Percentiles rank a stretch among this genome's conserved stretches.
These are phyloP conservation scores for Mallotus nudiflorus DNA, from an alignment of 345 rosid genomes.

Conservation along the genomic window DNA sequence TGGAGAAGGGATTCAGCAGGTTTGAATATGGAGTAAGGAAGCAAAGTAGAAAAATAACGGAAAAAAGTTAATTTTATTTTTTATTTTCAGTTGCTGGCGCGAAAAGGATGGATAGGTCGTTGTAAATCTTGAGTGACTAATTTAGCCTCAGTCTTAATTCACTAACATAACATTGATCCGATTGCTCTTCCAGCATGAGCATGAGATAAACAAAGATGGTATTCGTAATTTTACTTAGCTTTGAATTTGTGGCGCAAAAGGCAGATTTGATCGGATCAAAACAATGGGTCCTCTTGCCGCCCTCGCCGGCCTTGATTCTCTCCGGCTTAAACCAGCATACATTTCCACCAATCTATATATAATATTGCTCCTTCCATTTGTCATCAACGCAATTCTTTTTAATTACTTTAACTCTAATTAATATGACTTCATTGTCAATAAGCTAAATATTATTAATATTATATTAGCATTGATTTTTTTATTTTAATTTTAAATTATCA, in stretches of 20 bases:
- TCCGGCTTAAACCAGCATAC: too few relatives aligned
- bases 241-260: constrained; percentile 17
- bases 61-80: neutral
- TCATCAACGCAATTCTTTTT: too few relatives aligned
- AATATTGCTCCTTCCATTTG: too few relatives aligned
- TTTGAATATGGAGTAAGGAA: neutral
- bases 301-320: constrained; percentile 34
- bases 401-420: too few relatives aligned
- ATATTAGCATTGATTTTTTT: too few relatives aligned
- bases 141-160: neutral
- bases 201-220: neutral
- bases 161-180: too few relatives aligned
- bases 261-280: neutral
- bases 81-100: constrained; percentile 6
- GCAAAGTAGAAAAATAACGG: neutral
- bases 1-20: neutral
- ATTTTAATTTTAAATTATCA: too few relatives aligned
- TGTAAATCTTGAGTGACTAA: neutral
- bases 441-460: too few relatives aligned
- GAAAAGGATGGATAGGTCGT: constrained; percentile 10
- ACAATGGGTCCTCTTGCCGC: constrained; percentile 31
- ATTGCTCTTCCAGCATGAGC: too few relatives aligned
- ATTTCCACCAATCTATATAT: too few relatives aligned
- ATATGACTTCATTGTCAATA: too few relatives aligned
- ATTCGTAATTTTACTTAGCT: neutral